Conservation (phyloP, 805 yeast genomes). For the Candida tallmaniae region DNA sequence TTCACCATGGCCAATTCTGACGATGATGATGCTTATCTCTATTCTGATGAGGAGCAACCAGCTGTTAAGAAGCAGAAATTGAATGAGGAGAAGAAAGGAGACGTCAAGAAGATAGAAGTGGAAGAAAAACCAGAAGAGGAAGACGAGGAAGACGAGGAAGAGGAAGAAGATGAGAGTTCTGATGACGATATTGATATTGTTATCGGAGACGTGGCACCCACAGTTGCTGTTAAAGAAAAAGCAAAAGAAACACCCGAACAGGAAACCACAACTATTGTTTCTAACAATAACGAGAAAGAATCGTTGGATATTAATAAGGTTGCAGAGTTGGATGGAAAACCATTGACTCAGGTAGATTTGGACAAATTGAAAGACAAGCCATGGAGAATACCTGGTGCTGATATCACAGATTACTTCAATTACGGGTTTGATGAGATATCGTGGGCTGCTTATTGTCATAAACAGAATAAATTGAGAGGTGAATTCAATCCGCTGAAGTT, state of each 20-base stretch:
- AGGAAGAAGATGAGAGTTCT: conserved; percentile 41
- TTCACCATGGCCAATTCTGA: conserved; percentile 13
- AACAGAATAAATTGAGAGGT: conserved; percentile 76
- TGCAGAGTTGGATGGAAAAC: conserved; percentile 74
- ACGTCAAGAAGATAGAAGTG: conserved; percentile 12
- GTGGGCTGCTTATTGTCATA: conserved; percentile 88
- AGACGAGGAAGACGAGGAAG: conserved; percentile 40
- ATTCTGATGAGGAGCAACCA: conserved; percentile 40
- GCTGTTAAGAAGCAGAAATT: conserved; percentile 17
- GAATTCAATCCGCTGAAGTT: conserved; percentile 81
- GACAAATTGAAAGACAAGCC: conserved; percentile 90
- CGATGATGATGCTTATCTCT: conserved; percentile 67
- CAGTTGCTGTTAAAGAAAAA: conserved; percentile 14
- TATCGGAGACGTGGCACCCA: conserved; percentile 43
- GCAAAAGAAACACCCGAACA: conserved; percentile 15
- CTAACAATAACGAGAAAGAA: conserved; percentile 34
- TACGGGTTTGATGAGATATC: conserved; percentile 95
- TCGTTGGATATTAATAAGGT: conserved; percentile 64
- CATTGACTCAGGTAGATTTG: conserved; percentile 74
- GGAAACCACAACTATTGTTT: conserved; percentile 32
- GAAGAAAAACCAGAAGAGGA: conserved; percentile 38
- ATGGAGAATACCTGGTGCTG: conserved; percentile 98
- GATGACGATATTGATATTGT: conserved; percentile 81
- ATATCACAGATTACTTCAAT: conserved; percentile 89
- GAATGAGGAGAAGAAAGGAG: conserved; percentile 10